Base-by-base conservation (phyloP, 306 rosid species). In the Rosa chinensis region DNA sequence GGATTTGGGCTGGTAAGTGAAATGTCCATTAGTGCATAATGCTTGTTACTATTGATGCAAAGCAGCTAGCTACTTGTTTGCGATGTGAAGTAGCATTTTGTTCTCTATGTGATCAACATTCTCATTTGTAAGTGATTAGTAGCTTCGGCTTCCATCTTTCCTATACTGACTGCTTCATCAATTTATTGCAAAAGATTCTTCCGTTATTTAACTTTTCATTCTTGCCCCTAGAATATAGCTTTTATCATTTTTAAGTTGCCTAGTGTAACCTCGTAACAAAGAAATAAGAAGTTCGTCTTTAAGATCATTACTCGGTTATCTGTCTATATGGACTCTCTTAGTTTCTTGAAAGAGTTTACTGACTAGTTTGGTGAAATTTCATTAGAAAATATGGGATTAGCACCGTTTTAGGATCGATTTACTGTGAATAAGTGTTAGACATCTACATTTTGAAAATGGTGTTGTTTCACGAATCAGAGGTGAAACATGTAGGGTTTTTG, bases 91-190 rank as follows among this genome's bases (percentile, higher is more conserved):
- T 39, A 42, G 32, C 9, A 1, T 68, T 42, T 68, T 40, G 73
- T 20, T n/a, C 6, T 3, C 5, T 8, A 39, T 55, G 28, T 18
- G 49, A 73, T 73, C 77, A n/a, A n/a, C 49, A 40, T 21, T 56
- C 9, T 61, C 58, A 75, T 75, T 14, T 75, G 70, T 75, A 43
- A 75, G 52, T 59, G 55, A 56, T 42, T 0, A 50, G 17, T 59
- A 75, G 25, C 55, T 21, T 74, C 70, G 43, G 3, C 8, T 42
- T 59, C 25, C 3, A 43, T 75, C 58, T 4, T 42, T 9, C 42
- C 70, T 25, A 23, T 23, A 16, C 3, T 35, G 5, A 20, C 71
- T 66, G 47, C 28, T 43, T 59, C 56, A 10, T 37, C 25, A 10
- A 20, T 35, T 53, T n/a, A 48, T 25, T 47, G 75, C 14, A 37